A percentile compares a stretch with the other conserved stretches of the same genome.
phyloP scores from a whole-genome alignment of 768 basidiomycete genomes.

The Russula abietina region DNA sequence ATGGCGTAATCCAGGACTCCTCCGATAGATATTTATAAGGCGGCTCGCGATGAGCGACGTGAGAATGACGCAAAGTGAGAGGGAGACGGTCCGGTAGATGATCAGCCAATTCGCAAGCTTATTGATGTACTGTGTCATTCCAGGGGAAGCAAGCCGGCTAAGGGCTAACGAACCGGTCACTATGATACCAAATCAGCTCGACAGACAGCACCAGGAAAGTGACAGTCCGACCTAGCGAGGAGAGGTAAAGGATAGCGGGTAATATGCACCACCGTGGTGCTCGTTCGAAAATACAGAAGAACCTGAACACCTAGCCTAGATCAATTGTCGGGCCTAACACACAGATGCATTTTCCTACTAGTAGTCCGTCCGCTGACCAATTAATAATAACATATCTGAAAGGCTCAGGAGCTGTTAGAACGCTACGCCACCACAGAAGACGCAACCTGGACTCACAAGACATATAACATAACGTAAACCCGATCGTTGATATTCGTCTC shows the following conservation, averaged over 20 bases:
- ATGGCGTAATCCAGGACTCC: not conserved
- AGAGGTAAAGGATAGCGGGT: slow-evolving; percentile 7
- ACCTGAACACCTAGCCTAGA: slow-evolving; percentile 9
- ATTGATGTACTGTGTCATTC: slow-evolving; percentile 2
- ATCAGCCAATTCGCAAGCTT: slow-evolving; percentile 21
- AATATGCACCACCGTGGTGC: not conserved
- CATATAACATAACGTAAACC: slow-evolving; percentile 26
- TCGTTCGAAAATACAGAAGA: slow-evolving; percentile 8
- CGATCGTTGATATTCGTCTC: slow-evolving; percentile 20
- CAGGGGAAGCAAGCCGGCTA: slow-evolving; percentile 18
- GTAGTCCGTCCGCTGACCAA: slow-evolving; percentile 30
- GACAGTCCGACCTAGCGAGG: slow-evolving; percentile 8
- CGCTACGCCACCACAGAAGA: not conserved
- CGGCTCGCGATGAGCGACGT: slow-evolving; percentile 20
- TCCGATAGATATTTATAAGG: slow-evolving; percentile 3
- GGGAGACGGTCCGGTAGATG: slow-evolving; percentile 24
- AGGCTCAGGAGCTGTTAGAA: slow-evolving; percentile 9
- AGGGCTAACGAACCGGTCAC: slow-evolving; percentile 25
- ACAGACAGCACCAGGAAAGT: not conserved
- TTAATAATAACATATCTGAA: slow-evolving; percentile 30
- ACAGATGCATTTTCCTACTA: slow-evolving; percentile 22
- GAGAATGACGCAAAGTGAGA: slow-evolving; percentile 18
- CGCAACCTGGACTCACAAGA: slow-evolving; percentile 23
- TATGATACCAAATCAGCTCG: not conserved
- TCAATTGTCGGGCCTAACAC: not conserved